Base-by-base conservation (phyloP, 345 rosid genomes). In the Eucalyptus erythrocorys region DNA sequence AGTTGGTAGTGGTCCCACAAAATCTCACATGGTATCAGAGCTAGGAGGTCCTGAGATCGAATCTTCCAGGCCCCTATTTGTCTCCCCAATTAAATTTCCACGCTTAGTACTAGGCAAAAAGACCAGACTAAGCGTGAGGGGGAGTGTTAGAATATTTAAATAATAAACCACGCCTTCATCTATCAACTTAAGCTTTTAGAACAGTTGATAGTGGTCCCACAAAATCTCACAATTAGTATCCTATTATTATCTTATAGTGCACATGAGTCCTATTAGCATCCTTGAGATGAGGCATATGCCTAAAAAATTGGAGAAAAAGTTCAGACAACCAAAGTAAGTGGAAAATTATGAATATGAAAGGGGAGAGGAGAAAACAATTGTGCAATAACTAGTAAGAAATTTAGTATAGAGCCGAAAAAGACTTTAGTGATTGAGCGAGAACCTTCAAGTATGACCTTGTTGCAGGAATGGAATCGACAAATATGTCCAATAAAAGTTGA, bases 361-460 rank as follows among this genome's bases (percentile, higher is more conserved):
- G 27, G 45, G 8, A 9, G 37, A 64, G 7, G 82, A 71, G 27
- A 71, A 71, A 71, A 71, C 1, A 71, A 71, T 43, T 37, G 82
- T 7, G 13, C 47, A 76, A 37, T 37, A 40, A 76, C 47, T 37
- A 76, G 82, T 76, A 11, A 76, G 82, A 76, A 76, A 71, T 19
- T 76, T 76, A 76, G 82, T 10, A 76, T 37, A 34, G 61, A 86
- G 37, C 37, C 27, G 50, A 86, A 32, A 48, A 86, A 3, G 45
- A 86, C 47, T 42, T 87, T 45, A 59, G 81, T 32, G 61, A 85
- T 64, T 42, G 40, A 84, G 66, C 24, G 43, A 64, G 87, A 85
- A 96, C 99, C 99, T 97, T 97, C n/a, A 95, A 91, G 91, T 92
- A 93, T 85, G 91, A 84, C 80, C 93, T 92, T 91, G 92, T 94